Evolutionary conservation across 306 rosid species (phyloP).

Genomic region (Luffa acutangula): DNA sequence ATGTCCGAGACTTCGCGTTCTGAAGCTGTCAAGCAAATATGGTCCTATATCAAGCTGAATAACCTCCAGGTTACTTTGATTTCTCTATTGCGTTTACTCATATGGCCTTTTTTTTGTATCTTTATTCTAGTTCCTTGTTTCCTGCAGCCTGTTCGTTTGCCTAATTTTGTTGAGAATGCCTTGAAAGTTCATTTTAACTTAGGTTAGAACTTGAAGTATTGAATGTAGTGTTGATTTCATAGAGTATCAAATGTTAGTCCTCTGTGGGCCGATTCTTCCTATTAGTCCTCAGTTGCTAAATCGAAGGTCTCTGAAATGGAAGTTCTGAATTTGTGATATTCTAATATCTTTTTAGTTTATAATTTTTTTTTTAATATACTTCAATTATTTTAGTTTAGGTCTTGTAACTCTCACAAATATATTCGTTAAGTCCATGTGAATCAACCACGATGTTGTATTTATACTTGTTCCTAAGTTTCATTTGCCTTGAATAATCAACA

Average conservation of each 20-base stretch:
- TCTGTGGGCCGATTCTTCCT: neutral
- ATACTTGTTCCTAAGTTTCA: neutral
- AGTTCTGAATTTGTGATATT: neutral
- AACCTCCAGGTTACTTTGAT: conserved; percentile 15
- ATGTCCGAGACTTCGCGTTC: conserved; percentile 11
- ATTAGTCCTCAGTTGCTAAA: neutral
- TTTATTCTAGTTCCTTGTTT: neutral
- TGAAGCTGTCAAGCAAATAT: conserved; percentile 14
- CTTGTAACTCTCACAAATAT: no score
- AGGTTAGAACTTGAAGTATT: neutral
- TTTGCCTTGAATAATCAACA: neutral
- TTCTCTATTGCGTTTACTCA: neutral
- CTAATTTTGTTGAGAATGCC: neutral
- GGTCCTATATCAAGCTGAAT: conserved; percentile 18
- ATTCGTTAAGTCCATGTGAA: neutral
- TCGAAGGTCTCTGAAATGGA: neutral
- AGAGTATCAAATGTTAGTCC: neutral
- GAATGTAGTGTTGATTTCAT: neutral
- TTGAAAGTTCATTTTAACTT: neutral
- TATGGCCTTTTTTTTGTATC: neutral
- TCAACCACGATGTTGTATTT: neutral
- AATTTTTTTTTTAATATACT: no score
- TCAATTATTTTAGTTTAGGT: no score
- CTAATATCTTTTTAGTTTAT: no score
- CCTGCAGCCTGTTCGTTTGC: neutral